A percentile compares a stretch with the other conserved stretches of the same genome.
Evolutionary conservation across 176 grass and related monocot species (phyloP).

Genomic region (Carex littledalei): DNA sequence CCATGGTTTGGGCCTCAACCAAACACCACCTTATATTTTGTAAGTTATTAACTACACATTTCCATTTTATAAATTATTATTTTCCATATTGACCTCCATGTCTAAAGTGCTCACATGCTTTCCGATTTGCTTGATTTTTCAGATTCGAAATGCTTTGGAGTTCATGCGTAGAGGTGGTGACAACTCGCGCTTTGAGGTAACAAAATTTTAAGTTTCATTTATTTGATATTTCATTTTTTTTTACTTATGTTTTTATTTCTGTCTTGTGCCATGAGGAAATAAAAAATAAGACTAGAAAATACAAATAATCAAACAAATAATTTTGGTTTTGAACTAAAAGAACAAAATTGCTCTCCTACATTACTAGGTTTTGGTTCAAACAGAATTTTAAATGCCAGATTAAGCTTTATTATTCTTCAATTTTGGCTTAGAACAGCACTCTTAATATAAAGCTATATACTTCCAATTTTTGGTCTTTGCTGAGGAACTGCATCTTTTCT

Average conservation of each 20-base stretch:
- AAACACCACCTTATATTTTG: too few relatives aligned
- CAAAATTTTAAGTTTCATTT: not conserved
- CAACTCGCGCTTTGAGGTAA: constrained; percentile 25
- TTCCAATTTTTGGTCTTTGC: not conserved
- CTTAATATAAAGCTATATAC: not conserved
- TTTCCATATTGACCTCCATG: not conserved
- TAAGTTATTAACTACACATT: not conserved
- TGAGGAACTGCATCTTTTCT: not conserved
- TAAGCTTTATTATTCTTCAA: not conserved
- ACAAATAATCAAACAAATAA: not conserved
- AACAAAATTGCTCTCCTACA: not conserved
- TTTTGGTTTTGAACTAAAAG: not conserved
- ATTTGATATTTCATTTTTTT: not conserved
- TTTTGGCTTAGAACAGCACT: not conserved
- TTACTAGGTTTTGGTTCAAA: not conserved
- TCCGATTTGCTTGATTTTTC: constrained; percentile 1
- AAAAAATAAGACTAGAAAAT: not conserved
- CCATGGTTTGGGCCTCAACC: too few relatives aligned
- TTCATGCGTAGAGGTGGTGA: constrained; percentile 23
- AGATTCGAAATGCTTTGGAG: constrained; percentile 31
- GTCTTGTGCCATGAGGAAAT: not conserved
- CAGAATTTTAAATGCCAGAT: not conserved
- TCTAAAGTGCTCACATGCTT: not conserved
- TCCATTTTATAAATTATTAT: not conserved
- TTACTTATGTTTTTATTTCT: not conserved